phyloP scores from a whole-genome alignment of 2,329 filamentous ascomycete species.

The Blastomyces gilchristii region DNA sequence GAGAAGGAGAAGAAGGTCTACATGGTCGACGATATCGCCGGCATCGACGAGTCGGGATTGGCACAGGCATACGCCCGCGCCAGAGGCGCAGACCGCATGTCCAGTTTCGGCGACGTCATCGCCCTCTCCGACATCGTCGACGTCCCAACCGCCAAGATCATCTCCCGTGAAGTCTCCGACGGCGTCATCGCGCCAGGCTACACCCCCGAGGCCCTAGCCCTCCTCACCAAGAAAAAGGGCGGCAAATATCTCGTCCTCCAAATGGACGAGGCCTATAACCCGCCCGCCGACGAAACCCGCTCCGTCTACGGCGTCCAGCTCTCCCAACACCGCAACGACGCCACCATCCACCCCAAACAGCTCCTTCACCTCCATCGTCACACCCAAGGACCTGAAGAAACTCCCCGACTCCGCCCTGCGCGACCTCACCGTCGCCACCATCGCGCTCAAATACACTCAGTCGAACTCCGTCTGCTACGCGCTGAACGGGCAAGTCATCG shows the following conservation, averaged over 20 bases:
- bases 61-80: constrained; percentile 95
- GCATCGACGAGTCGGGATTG: constrained; percentile 72
- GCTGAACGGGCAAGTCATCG: constrained; percentile 83
- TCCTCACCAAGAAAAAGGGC: constrained; percentile 95
- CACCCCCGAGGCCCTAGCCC: constrained; percentile 71
- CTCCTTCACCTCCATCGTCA: constrained; percentile 77
- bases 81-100: constrained; percentile 94
- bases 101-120: constrained; percentile 94
- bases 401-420: constrained; percentile 74
- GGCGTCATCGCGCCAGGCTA: constrained; percentile 90
- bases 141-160: constrained; percentile 89
- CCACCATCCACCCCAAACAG: constrained; percentile 64
- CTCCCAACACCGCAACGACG: constrained; percentile 85
- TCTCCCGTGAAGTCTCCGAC: constrained; percentile 94
- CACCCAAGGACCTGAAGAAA: constrained; percentile 63
- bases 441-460: constrained; percentile 96
- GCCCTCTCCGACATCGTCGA: constrained; percentile 87
- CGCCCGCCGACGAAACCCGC: constrained; percentile 63
- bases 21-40: constrained; percentile 92
- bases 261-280: constrained; percentile 81
- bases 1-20: constrained; percentile 92
- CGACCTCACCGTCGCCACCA: constrained; percentile 89
- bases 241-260: constrained; percentile 93
- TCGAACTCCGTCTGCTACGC: constrained; percentile 99
- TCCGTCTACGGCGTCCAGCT: constrained; percentile 86